These are phyloP conservation scores for Schwanniomyces sp. DNA, from an alignment of 805 yeast species.

Conservation along the genomic window DNA sequence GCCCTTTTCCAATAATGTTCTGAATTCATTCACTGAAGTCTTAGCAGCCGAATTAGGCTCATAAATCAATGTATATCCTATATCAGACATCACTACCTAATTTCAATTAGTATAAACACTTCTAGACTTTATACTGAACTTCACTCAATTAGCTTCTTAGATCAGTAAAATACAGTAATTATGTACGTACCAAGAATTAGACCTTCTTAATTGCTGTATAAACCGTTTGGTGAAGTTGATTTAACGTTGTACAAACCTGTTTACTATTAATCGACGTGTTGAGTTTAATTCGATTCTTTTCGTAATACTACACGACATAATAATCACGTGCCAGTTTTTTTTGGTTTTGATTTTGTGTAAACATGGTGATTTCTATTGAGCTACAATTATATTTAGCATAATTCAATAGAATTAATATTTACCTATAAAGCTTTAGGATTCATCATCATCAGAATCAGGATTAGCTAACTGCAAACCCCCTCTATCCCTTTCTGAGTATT, in stretches of 20 bases:
- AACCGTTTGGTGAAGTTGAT: constrained; percentile 1
- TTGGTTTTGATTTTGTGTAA: neutral
- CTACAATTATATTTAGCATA: too few species aligned
- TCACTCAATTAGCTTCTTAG: neutral
- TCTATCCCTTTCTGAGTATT: constrained; percentile 36
- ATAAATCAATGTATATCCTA: constrained; percentile 76
- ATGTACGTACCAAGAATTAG: neutral
- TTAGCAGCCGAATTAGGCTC: constrained; percentile 70
- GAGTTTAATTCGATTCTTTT: constrained; percentile 3
- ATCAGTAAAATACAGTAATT: neutral
- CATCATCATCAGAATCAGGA: constrained; percentile 44
- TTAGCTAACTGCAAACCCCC: constrained; percentile 52
- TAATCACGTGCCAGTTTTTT: neutral
- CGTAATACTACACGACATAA: neutral
- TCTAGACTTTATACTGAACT: neutral
- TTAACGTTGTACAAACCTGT: neutral
- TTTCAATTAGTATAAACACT: constrained; percentile 1
- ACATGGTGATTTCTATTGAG: neutral
- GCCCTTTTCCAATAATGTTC: constrained; percentile 79
- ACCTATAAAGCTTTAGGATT: neutral
- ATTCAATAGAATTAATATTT: too few species aligned
- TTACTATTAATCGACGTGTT: constrained; percentile 17
- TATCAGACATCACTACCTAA: constrained; percentile 14
- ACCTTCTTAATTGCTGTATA: neutral
- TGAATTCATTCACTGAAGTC: constrained; percentile 70